Evolutionary conservation across 164 flowering plant genomes (phyloP).

Genomic region (Chimonanthus salicifolius): DNA sequence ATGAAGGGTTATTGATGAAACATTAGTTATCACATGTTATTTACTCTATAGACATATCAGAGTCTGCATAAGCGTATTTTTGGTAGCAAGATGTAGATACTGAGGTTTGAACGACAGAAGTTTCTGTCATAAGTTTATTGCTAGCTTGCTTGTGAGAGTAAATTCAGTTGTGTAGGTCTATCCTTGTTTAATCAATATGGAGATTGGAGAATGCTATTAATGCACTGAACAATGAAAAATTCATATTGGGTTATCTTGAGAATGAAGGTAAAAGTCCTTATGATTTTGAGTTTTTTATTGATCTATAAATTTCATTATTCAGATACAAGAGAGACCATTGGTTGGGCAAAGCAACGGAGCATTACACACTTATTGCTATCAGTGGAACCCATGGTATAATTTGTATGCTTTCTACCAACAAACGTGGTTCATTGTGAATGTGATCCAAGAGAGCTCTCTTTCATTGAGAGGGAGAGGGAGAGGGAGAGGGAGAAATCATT

Average conservation of each 20-base stretch:
- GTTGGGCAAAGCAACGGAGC: conserved; percentile 32
- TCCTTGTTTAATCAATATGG: background rate
- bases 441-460: no score
- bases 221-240: no score
- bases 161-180: no score
- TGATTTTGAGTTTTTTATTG: background rate
- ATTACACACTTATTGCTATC: conserved; percentile 38
- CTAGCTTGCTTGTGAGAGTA: background rate
- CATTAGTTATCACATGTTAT: background rate
- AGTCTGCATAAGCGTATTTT: background rate
- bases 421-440: background rate
- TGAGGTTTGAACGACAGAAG: background rate
- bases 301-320: conserved; percentile 5
- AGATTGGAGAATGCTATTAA: no score
- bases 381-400: conserved; percentile 47
- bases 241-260: background rate
- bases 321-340: conserved; percentile 42
- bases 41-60: background rate
- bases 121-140: background rate
- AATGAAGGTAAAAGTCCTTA: background rate
- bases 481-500: no score
- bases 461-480: no score
- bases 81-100: background rate
- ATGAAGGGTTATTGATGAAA: background rate
- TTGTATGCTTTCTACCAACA: background rate